phyloP scores from a whole-genome alignment of 805 yeast species.

The Starmerella etchellsii region DNA sequence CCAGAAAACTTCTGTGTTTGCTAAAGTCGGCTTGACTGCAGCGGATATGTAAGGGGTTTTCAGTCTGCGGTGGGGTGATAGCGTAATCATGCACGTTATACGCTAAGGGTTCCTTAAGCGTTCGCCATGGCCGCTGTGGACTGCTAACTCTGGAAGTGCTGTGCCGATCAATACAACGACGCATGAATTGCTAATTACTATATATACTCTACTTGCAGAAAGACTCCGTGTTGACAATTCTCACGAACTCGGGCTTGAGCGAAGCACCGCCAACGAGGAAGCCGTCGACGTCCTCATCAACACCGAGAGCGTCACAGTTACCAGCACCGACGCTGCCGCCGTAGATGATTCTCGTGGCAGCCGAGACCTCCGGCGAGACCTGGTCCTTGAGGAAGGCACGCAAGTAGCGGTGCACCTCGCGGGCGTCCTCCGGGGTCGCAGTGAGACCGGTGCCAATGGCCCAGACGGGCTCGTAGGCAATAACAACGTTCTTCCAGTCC shows the following conservation, averaged over 20 bases:
- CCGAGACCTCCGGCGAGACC: conserved; percentile 70
- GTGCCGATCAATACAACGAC: too few relatives aligned
- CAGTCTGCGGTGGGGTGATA: too few relatives aligned
- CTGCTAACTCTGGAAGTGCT: too few relatives aligned
- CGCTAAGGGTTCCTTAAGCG: too few relatives aligned
- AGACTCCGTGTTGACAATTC: conserved; percentile 56
- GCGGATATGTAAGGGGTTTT: too few relatives aligned
- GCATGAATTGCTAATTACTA: too few relatives aligned
- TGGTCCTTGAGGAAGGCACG: conserved; percentile 68
- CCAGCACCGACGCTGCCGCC: conserved; percentile 98
- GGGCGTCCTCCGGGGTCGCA: conserved; percentile 97
- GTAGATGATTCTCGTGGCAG: conserved; percentile 75
- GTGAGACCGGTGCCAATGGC: conserved; percentile 99
- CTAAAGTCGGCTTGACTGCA: too few relatives aligned
- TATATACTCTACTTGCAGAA: too few relatives aligned
- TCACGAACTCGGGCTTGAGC: conserved; percentile 93
- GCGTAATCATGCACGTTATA: too few relatives aligned
- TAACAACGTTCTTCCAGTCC: conserved; percentile 86
- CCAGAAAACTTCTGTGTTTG: too few relatives aligned
- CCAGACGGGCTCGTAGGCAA: conserved; percentile 99
- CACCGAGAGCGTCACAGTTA: conserved; percentile 82
- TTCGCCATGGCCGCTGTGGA: too few relatives aligned
- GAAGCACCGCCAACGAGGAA: conserved; percentile 99
- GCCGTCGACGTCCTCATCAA: conserved; percentile 89
- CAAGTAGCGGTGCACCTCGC: conserved; percentile 80